These are phyloP conservation scores for Cladosporium sphaerospermum DNA, from an alignment of 2,329 filamentous ascomycete species.

Conservation along the genomic window DNA sequence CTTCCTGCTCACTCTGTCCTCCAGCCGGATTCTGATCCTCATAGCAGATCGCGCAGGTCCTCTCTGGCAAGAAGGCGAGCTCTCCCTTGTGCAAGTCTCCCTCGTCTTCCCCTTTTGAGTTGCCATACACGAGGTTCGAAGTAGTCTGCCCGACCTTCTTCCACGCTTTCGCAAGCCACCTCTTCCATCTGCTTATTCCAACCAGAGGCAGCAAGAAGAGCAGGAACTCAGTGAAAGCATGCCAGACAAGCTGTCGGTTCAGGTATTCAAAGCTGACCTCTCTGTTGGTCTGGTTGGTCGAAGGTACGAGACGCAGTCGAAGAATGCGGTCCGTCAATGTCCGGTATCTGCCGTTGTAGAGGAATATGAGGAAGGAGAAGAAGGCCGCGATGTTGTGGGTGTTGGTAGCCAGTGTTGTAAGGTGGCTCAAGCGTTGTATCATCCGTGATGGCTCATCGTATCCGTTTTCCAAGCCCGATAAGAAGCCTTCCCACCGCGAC, in stretches of 20 bases:
- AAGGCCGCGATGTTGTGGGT: conserved; percentile 77
- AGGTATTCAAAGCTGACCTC: conserved; percentile 97
- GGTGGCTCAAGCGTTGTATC: conserved; percentile 54
- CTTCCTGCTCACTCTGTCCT: conserved; percentile 61
- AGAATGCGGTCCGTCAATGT: conserved; percentile 83
- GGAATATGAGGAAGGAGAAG: conserved; percentile 80
- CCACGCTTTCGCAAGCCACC: conserved; percentile 85
- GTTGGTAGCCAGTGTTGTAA: conserved; percentile 65
- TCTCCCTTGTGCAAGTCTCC: conserved; percentile 51
- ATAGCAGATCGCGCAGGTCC: conserved; percentile 96
- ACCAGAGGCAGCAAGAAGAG: conserved; percentile 95
- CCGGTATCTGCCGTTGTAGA: conserved; percentile 83
- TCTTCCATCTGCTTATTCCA: conserved; percentile 84
- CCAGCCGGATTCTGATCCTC: conserved; percentile 75
- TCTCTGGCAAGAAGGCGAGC: conserved; percentile 77
- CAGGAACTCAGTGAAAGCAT: conserved; percentile 99
- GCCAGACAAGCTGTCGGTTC: conserved; percentile 96
- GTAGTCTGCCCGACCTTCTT: conserved; percentile 64
- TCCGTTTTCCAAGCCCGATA: conserved; percentile 69
- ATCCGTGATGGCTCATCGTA: conserved; percentile 53
- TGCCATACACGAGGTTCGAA: conserved; percentile 36
- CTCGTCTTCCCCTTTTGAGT: conserved; percentile 39
- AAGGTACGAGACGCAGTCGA: conserved; percentile 76
- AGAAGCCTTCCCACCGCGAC: conserved; percentile 85
- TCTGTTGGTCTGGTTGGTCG: conserved; percentile 75